Evolutionary conservation across 768 basidiomycete genomes (phyloP), one percentile per base, ranked within the genome.

Genomic region (Phallus indusiatus): DNA sequence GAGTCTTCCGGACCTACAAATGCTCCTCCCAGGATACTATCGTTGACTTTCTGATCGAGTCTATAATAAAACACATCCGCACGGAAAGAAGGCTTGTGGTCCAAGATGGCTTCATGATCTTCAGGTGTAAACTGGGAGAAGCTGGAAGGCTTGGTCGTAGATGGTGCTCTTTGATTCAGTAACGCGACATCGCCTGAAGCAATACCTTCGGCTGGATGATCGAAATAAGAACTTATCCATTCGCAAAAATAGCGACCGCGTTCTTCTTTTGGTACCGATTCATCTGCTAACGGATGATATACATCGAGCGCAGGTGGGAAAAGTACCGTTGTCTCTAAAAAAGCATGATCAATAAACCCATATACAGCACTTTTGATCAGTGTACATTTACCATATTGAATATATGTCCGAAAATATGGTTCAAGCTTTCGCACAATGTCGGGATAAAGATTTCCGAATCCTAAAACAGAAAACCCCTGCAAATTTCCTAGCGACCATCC

Each of bases 401-500:
- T 28, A 28, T 28, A 28, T 3, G 28, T 46, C 55, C 55, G 20
- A 56, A 21, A 21, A 33, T 10, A 17, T 47, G 8, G 22, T 18
- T 34, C 17, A 48, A 48, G 20, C 34, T 22, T 48, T 56, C 55
- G 28, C 28, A 28, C 28, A 28, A 28, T 56, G 46, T 7, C 22
- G 8, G 47, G 7, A 48, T 49, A 48, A 22, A 21, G n/a, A 17
- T 28, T 42, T 35, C 54, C 21, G n/a, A 18, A 54, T 21, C 11
- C 46, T 21, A 11, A 14, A 8, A 11, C 17, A 28, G 47, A 56
- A 22, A 67, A 35, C 12, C 68, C 61, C 18, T 62, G 65, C 2
- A 62, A 51, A 7, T 64, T 64, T 0, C 72, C 75, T 11, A 71
- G 28, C 5, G 73, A 75, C 75, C 75, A 76, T 1, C 73, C 73